Base-by-base conservation (phyloP, 2,329 filamentous ascomycete species). In the Alternaria postmessia region DNA sequence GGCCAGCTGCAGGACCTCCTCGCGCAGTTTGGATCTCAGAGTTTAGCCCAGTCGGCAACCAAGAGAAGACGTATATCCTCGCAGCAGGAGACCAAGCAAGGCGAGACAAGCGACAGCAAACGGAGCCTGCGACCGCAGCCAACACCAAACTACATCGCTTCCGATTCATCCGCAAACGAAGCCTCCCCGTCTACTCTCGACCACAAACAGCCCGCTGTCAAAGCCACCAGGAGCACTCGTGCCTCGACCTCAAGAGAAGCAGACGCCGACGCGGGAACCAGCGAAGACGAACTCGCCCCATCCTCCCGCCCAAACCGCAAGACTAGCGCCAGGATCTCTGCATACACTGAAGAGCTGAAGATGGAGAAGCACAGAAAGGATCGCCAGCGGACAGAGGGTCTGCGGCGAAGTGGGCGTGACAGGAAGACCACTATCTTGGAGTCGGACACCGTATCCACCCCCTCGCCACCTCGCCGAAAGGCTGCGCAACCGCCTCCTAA, bases 21-120 rank as follows among this genome's bases (percentile, higher is more conserved):
- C n/a, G 65, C 62, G 4, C 68, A 71, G 32, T 78, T 78, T 47
- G 72, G 70, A 3, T 72, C 73, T 0, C 68, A 67, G 22, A 71
- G 53, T 20, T 74, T 71, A 16, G 68, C 72, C 4, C 72, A 71
- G 7, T 77, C 77, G 0, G 74, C 72, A 1, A 77, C 75, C 7
- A 74, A 74, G 52, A 63, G 64, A 30, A 64, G 71, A n/a, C 65
- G 68, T 22, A 34, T 55, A 7, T 70, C 70, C 18, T 53, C 62
- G 4, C 57, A 61, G 18, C 32, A 52, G 9, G 36, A 48, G 20
- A 12, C 44, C 18, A 61, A 57, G 8, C 38, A 9, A 39, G 42
- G 26, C 24, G 41, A 28, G 28, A 20, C 49, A 24, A 49, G 32
- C 44, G 49, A 61, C 11, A 43, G 61, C 67, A 70, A 64, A 71